Conservation (phyloP, 225 moss, liverwort and hornwort genomes). For the Anthoceros angustus region DNA sequence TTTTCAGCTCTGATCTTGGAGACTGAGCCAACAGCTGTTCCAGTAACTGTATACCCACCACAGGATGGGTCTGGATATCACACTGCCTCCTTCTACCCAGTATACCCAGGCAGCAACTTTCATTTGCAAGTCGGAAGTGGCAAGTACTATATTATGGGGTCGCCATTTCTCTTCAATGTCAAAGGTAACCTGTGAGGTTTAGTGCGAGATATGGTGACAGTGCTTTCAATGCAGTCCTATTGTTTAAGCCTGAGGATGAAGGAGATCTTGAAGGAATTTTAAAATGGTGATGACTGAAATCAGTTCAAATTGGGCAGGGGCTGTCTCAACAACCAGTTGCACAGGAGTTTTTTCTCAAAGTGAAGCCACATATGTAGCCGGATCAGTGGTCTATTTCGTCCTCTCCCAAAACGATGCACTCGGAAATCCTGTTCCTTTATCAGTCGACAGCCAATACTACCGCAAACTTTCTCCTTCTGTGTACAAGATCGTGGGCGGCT, state of each 20-base stretch:
- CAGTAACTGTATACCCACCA: not conserved
- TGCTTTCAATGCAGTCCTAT: not conserved
- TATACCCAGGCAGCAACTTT: not conserved
- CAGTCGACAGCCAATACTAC: not conserved
- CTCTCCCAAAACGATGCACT: not conserved
- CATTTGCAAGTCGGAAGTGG: constrained; percentile 4
- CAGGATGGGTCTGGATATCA: not conserved
- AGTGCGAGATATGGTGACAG: not conserved
- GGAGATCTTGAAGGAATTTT: not conserved
- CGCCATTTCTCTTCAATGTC: not conserved
- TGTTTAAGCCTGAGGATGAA: not conserved
- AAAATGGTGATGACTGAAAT: not conserved
- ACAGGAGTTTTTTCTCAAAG: not conserved
- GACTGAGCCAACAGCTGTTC: not conserved
- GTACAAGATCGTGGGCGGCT: not conserved
- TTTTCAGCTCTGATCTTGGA: not conserved
- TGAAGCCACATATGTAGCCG: not conserved
- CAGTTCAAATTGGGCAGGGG: no score
- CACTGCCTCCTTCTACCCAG: not conserved
- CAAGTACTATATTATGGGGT: not conserved
- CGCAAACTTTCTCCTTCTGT: not conserved
- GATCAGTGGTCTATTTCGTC: not conserved
- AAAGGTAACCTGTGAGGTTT: not conserved
- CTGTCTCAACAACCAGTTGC: not conserved
- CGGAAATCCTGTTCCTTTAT: not conserved